These are phyloP conservation scores for Scleroderma citrinum DNA, from an alignment of 768 basidiomycete genomes.

Conservation along the genomic window DNA sequence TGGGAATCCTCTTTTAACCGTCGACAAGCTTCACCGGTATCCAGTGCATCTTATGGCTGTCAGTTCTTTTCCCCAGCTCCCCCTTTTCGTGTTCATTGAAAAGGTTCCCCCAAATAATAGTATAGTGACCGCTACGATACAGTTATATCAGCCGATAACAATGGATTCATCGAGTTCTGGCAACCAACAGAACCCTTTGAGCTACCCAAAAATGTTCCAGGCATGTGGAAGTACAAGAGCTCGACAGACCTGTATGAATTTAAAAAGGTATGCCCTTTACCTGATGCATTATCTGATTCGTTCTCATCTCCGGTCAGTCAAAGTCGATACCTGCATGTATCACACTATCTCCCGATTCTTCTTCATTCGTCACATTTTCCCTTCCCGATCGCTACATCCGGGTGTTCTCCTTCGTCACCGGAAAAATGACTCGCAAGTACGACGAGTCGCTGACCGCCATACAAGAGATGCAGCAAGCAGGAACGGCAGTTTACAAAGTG, in stretches of 20 bases:
- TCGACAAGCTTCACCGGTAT: slow-evolving; percentile 75
- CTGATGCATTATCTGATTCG: neutral
- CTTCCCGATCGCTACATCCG: slow-evolving; percentile 92
- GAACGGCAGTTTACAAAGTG: slow-evolving; percentile 83
- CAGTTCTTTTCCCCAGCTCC: slow-evolving; percentile 23
- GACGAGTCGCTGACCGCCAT: slow-evolving; percentile 91
- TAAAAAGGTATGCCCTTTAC: slow-evolving; percentile 66
- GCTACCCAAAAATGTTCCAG: slow-evolving; percentile 67
- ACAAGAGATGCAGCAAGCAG: slow-evolving; percentile 99
- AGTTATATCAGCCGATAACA: slow-evolving; percentile 91
- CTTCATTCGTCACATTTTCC: slow-evolving; percentile 90
- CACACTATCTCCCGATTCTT: slow-evolving; percentile 83
- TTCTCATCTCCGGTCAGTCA: slow-evolving; percentile 43
- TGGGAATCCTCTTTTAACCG: slow-evolving; percentile 66
- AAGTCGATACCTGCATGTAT: slow-evolving; percentile 91
- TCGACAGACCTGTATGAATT: slow-evolving; percentile 95
- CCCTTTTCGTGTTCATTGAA: neutral
- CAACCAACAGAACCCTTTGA: slow-evolving; percentile 85
- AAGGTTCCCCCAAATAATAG: slow-evolving; percentile 35
- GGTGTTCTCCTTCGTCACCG: slow-evolving; percentile 85
- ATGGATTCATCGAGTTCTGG: slow-evolving; percentile 97
- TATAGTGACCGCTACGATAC: slow-evolving; percentile 88
- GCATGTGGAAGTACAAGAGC: slow-evolving; percentile 87
- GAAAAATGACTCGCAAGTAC: slow-evolving; percentile 87
- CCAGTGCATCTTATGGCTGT: slow-evolving; percentile 92